phyloP scores from a whole-genome alignment of 148 eudicot genomes.

The Rhododendron ferrugineum region DNA sequence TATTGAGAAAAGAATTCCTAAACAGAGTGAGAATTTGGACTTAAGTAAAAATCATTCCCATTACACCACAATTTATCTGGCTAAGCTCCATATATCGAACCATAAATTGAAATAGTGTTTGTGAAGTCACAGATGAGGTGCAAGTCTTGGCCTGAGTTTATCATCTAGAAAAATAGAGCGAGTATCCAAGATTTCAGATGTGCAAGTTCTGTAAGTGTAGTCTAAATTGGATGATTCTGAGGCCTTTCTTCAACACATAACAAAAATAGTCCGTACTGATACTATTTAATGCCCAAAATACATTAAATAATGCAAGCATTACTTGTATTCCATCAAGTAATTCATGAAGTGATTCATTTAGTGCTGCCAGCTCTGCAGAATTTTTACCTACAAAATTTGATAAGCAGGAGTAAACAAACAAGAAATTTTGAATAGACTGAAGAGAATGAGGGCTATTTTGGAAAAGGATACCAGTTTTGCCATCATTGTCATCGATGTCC shows the following conservation, averaged over 20 bases:
- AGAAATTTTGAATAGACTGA: neutral
- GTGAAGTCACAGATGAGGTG: neutral
- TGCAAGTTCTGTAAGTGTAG: neutral
- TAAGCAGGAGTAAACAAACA: neutral
- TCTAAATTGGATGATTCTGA: neutral
- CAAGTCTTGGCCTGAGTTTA: neutral
- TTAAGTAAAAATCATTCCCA: neutral
- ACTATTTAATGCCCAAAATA: neutral
- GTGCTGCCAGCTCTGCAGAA: conserved; percentile 37
- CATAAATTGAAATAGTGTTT: neutral
- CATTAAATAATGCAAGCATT: neutral
- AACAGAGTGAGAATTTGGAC: neutral
- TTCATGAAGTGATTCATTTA: conserved; percentile 51
- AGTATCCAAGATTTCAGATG: neutral
- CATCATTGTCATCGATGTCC: conserved; percentile 82
- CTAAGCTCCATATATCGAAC: neutral
- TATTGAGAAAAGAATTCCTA: neutral
- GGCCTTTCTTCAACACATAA: conserved; percentile 1
- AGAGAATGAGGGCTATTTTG: neutral
- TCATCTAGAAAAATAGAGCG: neutral
- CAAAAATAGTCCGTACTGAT: neutral
- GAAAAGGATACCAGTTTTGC: conserved; percentile 38
- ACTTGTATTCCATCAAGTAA: conserved; percentile 61
- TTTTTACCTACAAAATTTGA: conserved; percentile 31
- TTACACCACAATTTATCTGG: neutral